Base-by-base conservation (phyloP, 75 land plant species). In the Pinus taeda region DNA sequence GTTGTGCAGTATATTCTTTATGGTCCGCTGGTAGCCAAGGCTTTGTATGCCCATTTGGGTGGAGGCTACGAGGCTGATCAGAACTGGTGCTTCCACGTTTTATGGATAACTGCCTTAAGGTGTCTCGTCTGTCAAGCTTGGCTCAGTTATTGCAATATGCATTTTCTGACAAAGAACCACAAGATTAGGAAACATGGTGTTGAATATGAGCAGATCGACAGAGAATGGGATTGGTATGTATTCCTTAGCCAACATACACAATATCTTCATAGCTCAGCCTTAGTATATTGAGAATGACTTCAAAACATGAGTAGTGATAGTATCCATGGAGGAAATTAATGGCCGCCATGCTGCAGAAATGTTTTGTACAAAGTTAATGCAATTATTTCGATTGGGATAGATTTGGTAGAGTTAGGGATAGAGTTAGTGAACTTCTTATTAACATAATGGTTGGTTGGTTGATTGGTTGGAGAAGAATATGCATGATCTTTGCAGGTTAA, bases 211-310 rank as follows among this genome's bases (percentile, higher is more conserved):
- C 94, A 92, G 76, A 82, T 92, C 18, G 94, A 89, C 57, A 74
- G 64, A 37, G 94, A 92, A 83, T 87, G 87, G 87, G 70, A 92
- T 59, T 92, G 92, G 94, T 92, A 87, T 20, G 11, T 69, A 39
- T n/a, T 67, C 20, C 17, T 42, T 39, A 7, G 36, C 4, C 17
- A 6, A 3, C 4, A 15, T 5, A 30, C 30, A 4, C 70, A 17
- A 13, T 14, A 65, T 59, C n/a, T 18, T 15, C n/a, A 59, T 17
- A 59, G 18, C 6, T n/a, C n/a, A 49, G 9, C 11, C 55, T 8
- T 8, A 49, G 1, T 49, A 49, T 49, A 49, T 8, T 49, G 11
- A 49, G 55, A 11, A 8, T 20, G 60, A 15, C 4, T 63, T 63
- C 14, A 65, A 17, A 65, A 65, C 18, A 24, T 24, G 33, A 36